Evolutionary conservation across 805 yeast species (phyloP), one percentile per base, ranked within the genome.

Genomic region (Naumovozyma baii): DNA sequence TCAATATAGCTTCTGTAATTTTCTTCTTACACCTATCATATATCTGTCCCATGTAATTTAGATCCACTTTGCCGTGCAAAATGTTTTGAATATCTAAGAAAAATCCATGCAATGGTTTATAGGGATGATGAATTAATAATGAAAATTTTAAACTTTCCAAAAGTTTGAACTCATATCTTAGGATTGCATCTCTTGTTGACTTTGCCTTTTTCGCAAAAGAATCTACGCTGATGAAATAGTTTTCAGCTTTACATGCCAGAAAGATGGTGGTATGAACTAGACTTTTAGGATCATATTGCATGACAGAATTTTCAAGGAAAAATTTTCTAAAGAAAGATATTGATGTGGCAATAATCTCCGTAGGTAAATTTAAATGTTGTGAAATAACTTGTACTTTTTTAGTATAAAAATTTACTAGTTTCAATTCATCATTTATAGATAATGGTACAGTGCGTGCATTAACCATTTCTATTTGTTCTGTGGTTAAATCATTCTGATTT

Each of bases 211-310:
- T 72, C 40, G 84, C 78, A 56, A 90, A 88, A 9, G 83, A 73
- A 33, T 82, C 81, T 43, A 90, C 83, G 19, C 95, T 76, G 22
- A 92, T 81, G 62, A 88, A 90, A 58, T 76, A 80, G 62, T 92
- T 90, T 54, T 92, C 98, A 14, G 88, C 76, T 61, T 92, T 92
- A 33, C 96, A 88, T 4, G 96, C 95, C 26, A 92, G 66, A 57
- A 87, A 92, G 10, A 92, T 72, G 46, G 95, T 81, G 2, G 94
- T 81, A 39, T 77, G 66, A n/a, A 92, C 69, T 15, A 92, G 70
- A 43, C 78, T 73, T 53, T 84, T 83, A 9, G 98, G 98, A 52
- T 85, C 92, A 51, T 74, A 76, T 48, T 86, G 87, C 86, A 87
- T 79, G 19, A 83, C 90, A 19, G 90, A 79, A 57, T 87, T 78